Base-by-base conservation (phyloP, 106 monocot genomes). In the Iris macrosiphon region DNA sequence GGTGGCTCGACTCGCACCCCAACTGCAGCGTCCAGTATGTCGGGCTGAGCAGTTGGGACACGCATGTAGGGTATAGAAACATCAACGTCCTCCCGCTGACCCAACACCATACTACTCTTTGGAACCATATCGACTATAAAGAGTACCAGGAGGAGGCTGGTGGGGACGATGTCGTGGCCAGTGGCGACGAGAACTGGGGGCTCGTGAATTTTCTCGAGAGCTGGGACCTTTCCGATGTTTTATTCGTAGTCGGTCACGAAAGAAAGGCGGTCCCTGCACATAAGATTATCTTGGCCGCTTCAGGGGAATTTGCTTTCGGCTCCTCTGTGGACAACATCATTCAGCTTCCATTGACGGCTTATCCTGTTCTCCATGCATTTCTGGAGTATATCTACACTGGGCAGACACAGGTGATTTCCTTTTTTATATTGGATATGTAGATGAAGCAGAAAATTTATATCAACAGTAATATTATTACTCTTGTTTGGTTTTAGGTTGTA, bases 41-140 rank as follows among this genome's bases (percentile, higher is more conserved):
- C 40, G 95, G 95, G 13, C 74, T 95, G 35, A 84, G 89, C 45
- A 89, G 95, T 61, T 95, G 95, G 95, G 85, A 95, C 68, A 95
- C 85, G 26, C 95, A 95, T 66, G 95, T 95, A 3, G 81, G 95
- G 3, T 95, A 95, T 64, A 85, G 82, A 56, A 95, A 95, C 58
- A 73, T 95, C 29, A 82, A 25, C 52, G 68, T 95, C 37, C 59
- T 95, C 15, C 82, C 82, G 1, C 42, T 85, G 28, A 59, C 47
- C 51, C 77, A 79, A 16, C 58, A 82, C 63, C 61, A 64, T 26
- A 61, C 56, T 54, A 58, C 23, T 31, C 63, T 77, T 7, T 65
- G 66, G 71, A 68, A 52, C 31, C 74, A 70, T 58, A 33, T 75
- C 47, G 80, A 81, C 30, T 72, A 60, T 55, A 74, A 68, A 31